Evolutionary conservation across 176 grass and related monocot species (phyloP).

Genomic region (Dendrocalamus sinicus): DNA sequence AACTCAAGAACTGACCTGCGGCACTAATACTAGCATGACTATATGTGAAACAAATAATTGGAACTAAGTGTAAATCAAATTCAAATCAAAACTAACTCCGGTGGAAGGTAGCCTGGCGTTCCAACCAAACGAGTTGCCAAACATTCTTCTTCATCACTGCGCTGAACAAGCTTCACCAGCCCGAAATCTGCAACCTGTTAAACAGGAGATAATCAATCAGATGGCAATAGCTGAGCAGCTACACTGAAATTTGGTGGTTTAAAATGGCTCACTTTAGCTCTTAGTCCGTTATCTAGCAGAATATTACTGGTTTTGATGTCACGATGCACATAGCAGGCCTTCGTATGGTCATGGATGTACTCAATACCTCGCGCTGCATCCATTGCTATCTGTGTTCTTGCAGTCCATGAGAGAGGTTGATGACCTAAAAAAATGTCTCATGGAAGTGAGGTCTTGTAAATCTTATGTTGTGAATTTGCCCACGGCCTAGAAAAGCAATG

Average conservation of each 20-base stretch:
- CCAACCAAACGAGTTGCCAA: conserved; percentile 71
- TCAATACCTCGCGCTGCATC: conserved; percentile 72
- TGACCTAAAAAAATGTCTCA: conserved; percentile 36
- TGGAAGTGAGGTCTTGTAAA: background rate
- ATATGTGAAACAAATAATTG: conserved; percentile 6
- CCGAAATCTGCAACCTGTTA: conserved; percentile 75
- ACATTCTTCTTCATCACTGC: conserved; percentile 53
- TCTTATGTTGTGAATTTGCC: background rate
- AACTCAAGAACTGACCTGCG: conserved; percentile 67
- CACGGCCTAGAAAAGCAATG: too few species aligned
- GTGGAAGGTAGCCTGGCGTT: conserved; percentile 77
- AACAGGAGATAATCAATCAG: conserved; percentile 21
- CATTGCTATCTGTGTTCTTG: conserved; percentile 70
- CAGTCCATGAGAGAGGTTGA: conserved; percentile 74
- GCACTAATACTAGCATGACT: background rate
- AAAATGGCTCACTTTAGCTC: conserved; percentile 59
- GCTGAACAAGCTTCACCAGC: conserved; percentile 67
- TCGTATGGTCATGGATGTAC: conserved; percentile 85
- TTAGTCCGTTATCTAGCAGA: conserved; percentile 63
- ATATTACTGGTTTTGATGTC: conserved; percentile 82
- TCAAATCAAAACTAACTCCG: conserved; percentile 55
- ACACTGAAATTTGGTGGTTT: background rate
- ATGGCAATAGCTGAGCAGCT: background rate
- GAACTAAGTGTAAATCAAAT: background rate
- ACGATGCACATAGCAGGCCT: conserved; percentile 68